phyloP scores from a whole-genome alignment of 768 basidiomycete genomes.

The Leucogyrophana mollusca region DNA sequence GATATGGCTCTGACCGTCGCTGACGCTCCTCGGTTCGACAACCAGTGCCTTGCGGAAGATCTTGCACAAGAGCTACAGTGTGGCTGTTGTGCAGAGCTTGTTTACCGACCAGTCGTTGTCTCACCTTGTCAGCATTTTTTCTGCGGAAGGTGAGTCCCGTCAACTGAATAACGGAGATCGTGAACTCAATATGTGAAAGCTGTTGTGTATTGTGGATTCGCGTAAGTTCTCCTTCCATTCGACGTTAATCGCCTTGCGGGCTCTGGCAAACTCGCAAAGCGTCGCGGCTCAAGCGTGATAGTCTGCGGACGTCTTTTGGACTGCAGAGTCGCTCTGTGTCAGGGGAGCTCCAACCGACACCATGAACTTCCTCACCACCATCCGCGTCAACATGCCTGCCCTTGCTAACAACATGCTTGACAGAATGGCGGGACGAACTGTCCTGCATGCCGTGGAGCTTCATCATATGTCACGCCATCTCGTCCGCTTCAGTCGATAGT shows the following conservation, averaged over 20 bases:
- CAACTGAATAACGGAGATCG: background rate
- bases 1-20: conserved; percentile 13
- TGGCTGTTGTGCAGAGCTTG: conserved; percentile 80
- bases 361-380: no score
- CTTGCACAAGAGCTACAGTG: conserved; percentile 78
- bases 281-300: no score
- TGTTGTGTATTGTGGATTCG: conserved; percentile 83
- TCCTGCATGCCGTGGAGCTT: conserved; percentile 74
- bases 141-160: conserved; percentile 69
- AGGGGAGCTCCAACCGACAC: no score
- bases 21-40: conserved; percentile 1
- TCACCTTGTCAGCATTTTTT: conserved; percentile 89
- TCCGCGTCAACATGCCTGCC: no score
- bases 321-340: no score
- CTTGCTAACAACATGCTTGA: conserved; percentile 11
- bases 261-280: no score
- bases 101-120: conserved; percentile 80
- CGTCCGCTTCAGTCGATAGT: conserved; percentile 71
- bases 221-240: conserved; percentile 46
- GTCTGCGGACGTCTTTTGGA: no score
- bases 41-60: conserved; percentile 50
- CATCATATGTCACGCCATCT: conserved; percentile 68
- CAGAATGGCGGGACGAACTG: conserved; percentile 87
- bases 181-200: conserved; percentile 35
- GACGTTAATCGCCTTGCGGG: no score